Evolutionary conservation across 2,329 filamentous ascomycete species (phyloP), one percentile per base, ranked within the genome.

Genomic region (Pseudogymnoascus sp.): DNA sequence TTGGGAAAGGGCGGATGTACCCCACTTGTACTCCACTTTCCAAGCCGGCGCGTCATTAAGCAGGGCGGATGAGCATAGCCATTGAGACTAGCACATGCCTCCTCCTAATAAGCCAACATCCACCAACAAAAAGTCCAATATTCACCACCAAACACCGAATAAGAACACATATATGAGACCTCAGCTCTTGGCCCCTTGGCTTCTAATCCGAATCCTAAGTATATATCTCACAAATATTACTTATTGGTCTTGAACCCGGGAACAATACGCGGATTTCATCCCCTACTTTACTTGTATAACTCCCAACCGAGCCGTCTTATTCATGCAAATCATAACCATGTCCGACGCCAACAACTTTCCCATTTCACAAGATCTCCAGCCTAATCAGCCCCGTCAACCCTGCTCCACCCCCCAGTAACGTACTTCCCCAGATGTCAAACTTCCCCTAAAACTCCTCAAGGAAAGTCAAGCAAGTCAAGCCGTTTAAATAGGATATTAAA

Each of bases 111-210:
- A 23, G 21, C 21, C 41, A 23, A 45, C 23, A 49, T 45, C 41
- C 41, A 45, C 41, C 41, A 45, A 26, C 41, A 6, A 29, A 31
- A 29, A 52, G 6, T 19, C 23, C 43, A 26, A 49, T 19, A 29
- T 7, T 45, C 11, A 41, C 41, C 39, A 23, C 39, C 39, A 41
- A 43, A 23, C 41, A 23, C 21, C n/a, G 43, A 52, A 52, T 52
- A 31, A 52, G 43, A 52, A 52, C 43, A 52, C 43, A 52, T 52
- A 41, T 41, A 29, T 52, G 43, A 31, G 43, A 52, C 43, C 43
- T 52, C 43, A 52, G 43, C 43, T 31, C 43, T 31, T 52, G 43
- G 23, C 43, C 43, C 12, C 43, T 49, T 49, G 43, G 43, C 43
- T 29, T 29, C 6, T 49, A 49, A 26, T 49, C 6, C 4, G 4